A percentile compares a stretch with the other conserved stretches of the same genome.
phyloP scores from a whole-genome alignment of 805 yeast genomes.

The Pichia manshurica region DNA sequence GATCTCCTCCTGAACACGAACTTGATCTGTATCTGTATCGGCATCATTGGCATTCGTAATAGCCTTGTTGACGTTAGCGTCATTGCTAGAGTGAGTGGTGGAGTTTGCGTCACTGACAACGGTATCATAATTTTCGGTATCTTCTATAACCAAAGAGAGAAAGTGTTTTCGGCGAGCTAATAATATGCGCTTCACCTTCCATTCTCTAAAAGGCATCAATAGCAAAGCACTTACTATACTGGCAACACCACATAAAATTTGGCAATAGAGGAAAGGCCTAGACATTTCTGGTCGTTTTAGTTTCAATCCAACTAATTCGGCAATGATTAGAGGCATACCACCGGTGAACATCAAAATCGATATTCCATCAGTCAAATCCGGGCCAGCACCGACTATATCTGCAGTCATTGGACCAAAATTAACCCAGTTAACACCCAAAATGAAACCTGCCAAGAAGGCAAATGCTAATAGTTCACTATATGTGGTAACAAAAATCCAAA shows the following conservation, averaged over 20 bases:
- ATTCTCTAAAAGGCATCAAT: constrained; percentile 49
- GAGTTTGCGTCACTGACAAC: too few species aligned
- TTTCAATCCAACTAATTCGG: constrained; percentile 30
- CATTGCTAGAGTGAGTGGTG: too few species aligned
- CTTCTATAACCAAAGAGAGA: neutral
- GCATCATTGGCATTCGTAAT: too few species aligned
- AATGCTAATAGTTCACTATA: constrained; percentile 40
- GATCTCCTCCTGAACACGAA: constrained; percentile 4
- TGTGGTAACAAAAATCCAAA: constrained; percentile 44
- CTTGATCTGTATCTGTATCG: too few species aligned
- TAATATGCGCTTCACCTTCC: constrained; percentile 42
- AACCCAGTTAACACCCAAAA: constrained; percentile 42
- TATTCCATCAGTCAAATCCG: constrained; percentile 27
- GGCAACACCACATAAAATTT: constrained; percentile 50
- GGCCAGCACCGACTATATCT: constrained; percentile 30
- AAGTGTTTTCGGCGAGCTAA: constrained; percentile 17
- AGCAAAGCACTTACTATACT: constrained; percentile 39
- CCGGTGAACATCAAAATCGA: constrained; percentile 24
- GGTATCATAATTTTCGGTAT: too few species aligned
- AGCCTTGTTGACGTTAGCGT: too few species aligned
- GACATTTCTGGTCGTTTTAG: constrained; percentile 22
- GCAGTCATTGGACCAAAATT: constrained; percentile 33
- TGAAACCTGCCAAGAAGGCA: constrained; percentile 38
- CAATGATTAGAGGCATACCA: constrained; percentile 29
- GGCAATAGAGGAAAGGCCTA: constrained; percentile 53